These are phyloP conservation scores for Ceratopteris richardii DNA, from an alignment of 75 land plant genomes.

Conservation along the genomic window DNA sequence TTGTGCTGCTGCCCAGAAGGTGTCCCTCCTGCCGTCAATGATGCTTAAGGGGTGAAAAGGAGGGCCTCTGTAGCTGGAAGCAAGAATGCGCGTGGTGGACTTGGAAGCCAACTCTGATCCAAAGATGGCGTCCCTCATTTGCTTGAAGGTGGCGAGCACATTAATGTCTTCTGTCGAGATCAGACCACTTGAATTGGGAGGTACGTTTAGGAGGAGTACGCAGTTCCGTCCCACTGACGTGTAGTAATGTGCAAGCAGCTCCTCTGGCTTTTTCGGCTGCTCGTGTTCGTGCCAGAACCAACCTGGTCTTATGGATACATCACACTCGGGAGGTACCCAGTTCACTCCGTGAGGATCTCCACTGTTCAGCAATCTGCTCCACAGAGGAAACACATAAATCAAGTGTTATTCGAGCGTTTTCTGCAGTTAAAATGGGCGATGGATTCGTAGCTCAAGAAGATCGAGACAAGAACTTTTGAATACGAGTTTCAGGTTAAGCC, in stretches of 20 bases:
- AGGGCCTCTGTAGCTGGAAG: conserved; percentile 61
- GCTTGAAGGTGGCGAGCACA: conserved; percentile 47
- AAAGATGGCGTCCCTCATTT: conserved; percentile 48
- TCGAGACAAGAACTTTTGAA: too few relatives aligned
- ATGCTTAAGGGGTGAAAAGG: conserved; percentile 40
- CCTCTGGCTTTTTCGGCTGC: conserved; percentile 42
- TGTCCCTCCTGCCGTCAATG: conserved; percentile 40
- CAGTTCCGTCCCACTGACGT: conserved; percentile 84
- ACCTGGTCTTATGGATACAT: conserved; percentile 86
- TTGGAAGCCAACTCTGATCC: conserved; percentile 46
- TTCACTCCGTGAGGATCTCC: conserved; percentile 69
- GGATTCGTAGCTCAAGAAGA: too few relatives aligned
- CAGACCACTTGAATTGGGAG: conserved; percentile 80
- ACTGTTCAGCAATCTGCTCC: conserved; percentile 41
- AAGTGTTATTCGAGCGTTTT: background rate
- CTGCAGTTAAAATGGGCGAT: too few relatives aligned
- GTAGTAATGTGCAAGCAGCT: conserved; percentile 70
- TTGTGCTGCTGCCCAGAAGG: conserved; percentile 79
- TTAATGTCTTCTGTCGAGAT: conserved; percentile 60
- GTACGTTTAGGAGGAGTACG: conserved; percentile 74
- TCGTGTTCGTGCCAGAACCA: conserved; percentile 93
- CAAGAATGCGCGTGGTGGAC: conserved; percentile 24
- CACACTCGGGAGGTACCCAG: conserved; percentile 95
- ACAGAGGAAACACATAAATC: background rate
- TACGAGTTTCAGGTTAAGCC: conserved; percentile 1